Evolutionary conservation across 345 rosid genomes (phyloP), one percentile per base, ranked within the genome.

Genomic region (Arabidopsis suecica): DNA sequence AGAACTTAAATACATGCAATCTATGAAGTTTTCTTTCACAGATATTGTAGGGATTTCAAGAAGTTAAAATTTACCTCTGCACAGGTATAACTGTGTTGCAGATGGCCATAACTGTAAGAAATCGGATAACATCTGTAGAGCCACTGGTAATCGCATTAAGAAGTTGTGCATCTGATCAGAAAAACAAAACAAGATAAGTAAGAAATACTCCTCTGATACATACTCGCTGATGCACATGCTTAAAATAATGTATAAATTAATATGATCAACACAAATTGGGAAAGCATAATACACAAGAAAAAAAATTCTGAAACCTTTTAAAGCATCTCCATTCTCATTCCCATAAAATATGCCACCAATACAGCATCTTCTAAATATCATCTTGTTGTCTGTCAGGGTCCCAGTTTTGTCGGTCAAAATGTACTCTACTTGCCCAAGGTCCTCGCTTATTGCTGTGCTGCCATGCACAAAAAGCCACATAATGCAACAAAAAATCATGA

Each of bases 371-470:
- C 88, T 87, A 69, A 95, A 95, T 69, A 95, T 89, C 99, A 95
- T 95, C 76, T 44, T 90, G 82, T 95, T 95, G 80, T 95, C 99
- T 22, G 99, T 95, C 65, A 95, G 84, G 14, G 99, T 95, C 77
- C 99, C 99, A 18, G 99, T 95, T 87, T 95, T 95, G 80, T 95
- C 99, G 7, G 99, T 95, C 84, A 95, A 83, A 78, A 95, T 90
- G 84, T 92, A 92, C 85, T 95, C 99, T 77, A 95, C 97, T 86
- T 95, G 99, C 73, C 98, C 98, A 80, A 95, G 87, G 86, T 95
- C 99, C 84, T 95, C 99, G 73, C 99, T 95, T 80, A 95, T 92
- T 84, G 99, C 97, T 87, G 99, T 92, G 90, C 99, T 95, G 99
- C 89, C 88, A 80, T 84, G 83, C 66, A 81, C 53, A 88, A 83